A percentile compares a stretch with the other conserved stretches of the same genome.
These are phyloP conservation scores for Phytophthora fragariae DNA, from an alignment of 352 stramenopile species.

Conservation along the genomic window DNA sequence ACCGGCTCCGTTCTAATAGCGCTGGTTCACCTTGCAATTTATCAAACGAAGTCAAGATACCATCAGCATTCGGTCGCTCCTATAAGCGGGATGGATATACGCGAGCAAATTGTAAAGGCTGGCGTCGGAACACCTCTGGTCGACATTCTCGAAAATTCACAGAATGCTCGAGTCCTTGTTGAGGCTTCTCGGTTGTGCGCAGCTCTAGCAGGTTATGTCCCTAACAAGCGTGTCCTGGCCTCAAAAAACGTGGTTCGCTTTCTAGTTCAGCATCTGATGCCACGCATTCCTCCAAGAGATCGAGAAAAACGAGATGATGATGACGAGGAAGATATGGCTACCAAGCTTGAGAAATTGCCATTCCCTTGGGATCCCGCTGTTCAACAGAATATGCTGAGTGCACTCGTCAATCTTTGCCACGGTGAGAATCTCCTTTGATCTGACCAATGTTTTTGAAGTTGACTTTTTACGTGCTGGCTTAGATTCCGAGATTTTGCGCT, in stretches of 20 bases:
- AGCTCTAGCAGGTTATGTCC: constrained; percentile 51
- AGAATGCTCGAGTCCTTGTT: constrained; percentile 63
- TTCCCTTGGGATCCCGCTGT: constrained; percentile 50
- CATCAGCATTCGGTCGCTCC: not conserved
- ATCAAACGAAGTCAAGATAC: constrained; percentile 38
- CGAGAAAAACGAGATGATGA: constrained; percentile 33
- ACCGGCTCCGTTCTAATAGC: constrained; percentile 74
- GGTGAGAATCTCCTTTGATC: constrained; percentile 40
- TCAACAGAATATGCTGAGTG: constrained; percentile 56
- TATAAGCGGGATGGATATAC: constrained; percentile 28
- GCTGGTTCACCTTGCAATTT: constrained; percentile 71
- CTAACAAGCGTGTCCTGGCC: constrained; percentile 76
- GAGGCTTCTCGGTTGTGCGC: constrained; percentile 69
- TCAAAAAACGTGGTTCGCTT: constrained; percentile 70
- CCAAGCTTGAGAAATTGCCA: constrained; percentile 44
- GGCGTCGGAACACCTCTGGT: constrained; percentile 55
- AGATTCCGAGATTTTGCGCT: constrained; percentile 81
- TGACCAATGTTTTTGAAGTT: not conserved
- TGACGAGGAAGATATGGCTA: constrained; percentile 30
- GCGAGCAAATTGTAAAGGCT: constrained; percentile 75
- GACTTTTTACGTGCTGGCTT: not conserved
- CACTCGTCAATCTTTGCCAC: constrained; percentile 75
- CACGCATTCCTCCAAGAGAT: constrained; percentile 31
- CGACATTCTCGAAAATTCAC: constrained; percentile 52
- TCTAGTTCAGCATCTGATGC: constrained; percentile 51